phyloP scores from a whole-genome alignment of 352 stramenopile genomes.

The Globisporangium acanthophoron region DNA sequence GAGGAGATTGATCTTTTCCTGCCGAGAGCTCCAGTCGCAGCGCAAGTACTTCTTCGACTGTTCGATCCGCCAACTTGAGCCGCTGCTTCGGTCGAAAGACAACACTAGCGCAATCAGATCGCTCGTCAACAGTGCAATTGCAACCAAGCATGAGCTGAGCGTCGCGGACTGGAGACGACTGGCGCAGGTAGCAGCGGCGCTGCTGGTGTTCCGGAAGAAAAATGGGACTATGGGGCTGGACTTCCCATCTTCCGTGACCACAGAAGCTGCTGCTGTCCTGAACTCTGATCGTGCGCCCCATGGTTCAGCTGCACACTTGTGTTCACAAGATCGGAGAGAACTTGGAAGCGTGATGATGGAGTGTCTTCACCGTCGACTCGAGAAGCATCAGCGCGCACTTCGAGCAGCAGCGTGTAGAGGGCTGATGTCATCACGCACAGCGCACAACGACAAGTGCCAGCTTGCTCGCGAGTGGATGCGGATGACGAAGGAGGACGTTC shows the following conservation, averaged over 20 bases:
- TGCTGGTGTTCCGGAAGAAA: slow-evolving; percentile 29
- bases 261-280: not conserved
- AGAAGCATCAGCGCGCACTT: slow-evolving; percentile 36
- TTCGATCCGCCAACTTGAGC: slow-evolving; percentile 27
- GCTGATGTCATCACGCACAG: slow-evolving; percentile 1
- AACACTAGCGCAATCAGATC: not conserved
- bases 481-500: slow-evolving; percentile 50
- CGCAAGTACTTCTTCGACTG: slow-evolving; percentile 42
- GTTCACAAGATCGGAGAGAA: not conserved
- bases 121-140: not conserved
- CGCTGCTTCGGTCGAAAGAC: slow-evolving; percentile 1
- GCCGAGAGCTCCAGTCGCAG: slow-evolving; percentile 36
- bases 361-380: slow-evolving; percentile 22
- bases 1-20: slow-evolving; percentile 46
- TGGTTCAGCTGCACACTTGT: not conserved
- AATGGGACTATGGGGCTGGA: slow-evolving; percentile 19
- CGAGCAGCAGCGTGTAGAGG: slow-evolving; percentile 13
- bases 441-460: not conserved
- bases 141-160: not conserved
- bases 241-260: not conserved
- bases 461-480: slow-evolving; percentile 36
- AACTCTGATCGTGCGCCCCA: not conserved
- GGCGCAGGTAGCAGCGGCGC: slow-evolving; percentile 13
- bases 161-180: slow-evolving; percentile 25
- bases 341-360: slow-evolving; percentile 4